These are phyloP conservation scores for Colletotrichum cereale DNA, from an alignment of 2,329 filamentous ascomycete species.

Conservation along the genomic window DNA sequence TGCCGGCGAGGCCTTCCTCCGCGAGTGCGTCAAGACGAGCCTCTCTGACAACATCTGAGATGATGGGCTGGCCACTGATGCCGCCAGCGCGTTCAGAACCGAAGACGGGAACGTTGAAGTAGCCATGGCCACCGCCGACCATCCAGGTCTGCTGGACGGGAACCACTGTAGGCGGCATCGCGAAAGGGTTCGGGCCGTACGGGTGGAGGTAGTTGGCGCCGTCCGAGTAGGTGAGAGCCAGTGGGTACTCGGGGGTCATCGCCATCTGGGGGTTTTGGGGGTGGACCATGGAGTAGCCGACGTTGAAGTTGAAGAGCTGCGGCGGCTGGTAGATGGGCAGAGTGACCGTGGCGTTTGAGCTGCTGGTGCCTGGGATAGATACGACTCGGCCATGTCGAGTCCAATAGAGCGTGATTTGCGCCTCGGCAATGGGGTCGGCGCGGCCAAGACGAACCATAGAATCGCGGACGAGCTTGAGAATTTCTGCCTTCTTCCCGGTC, in stretches of 20 bases:
- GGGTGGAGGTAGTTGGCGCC: constrained; percentile 32
- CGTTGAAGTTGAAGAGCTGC: constrained; percentile 4
- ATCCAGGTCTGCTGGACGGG: constrained; percentile 5
- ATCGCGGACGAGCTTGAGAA: constrained; percentile 23
- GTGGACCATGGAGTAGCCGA: neutral
- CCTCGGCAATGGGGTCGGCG: constrained; percentile 29
- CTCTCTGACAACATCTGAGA: constrained; percentile 28
- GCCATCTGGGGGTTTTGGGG: neutral
- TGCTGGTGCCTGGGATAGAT: constrained; percentile 12
- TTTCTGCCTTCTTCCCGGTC: constrained; percentile 18
- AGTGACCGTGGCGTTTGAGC: neutral
- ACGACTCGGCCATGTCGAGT: constrained; percentile 22
- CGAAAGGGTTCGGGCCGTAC: constrained; percentile 8
- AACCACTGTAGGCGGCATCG: neutral
- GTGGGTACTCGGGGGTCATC: neutral
- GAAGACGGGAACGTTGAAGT: constrained; percentile 2
- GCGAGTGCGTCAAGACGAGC: constrained; percentile 8
- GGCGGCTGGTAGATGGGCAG: constrained; percentile 13
- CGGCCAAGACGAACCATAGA: constrained; percentile 19
- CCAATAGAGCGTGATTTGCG: constrained; percentile 32
- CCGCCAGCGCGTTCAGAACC: neutral
- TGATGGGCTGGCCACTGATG: neutral
- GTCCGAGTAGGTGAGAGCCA: constrained; percentile 24
- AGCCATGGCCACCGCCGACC: neutral
- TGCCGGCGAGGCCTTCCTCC: neutral